phyloP scores from a whole-genome alignment of 805 yeast genomes.

The Cephaloascus fragrans region DNA sequence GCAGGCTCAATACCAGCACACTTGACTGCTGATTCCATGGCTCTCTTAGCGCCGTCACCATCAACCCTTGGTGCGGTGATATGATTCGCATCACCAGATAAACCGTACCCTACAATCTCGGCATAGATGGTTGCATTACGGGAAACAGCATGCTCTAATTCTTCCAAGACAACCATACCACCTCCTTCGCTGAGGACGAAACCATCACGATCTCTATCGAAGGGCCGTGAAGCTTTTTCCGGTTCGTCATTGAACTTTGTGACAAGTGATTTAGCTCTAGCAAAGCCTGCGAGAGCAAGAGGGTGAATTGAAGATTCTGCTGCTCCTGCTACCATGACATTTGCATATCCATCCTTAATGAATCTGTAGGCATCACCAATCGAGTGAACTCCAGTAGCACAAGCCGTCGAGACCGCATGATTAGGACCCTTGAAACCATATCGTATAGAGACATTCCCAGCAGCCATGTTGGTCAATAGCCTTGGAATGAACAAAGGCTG shows the following conservation, averaged over 20 bases:
- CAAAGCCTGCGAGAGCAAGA: conserved; percentile 79
- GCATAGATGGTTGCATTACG: conserved; percentile 62
- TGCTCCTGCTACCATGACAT: conserved; percentile 91
- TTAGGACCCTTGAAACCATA: conserved; percentile 76
- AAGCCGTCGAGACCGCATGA: conserved; percentile 86
- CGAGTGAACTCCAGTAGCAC: conserved; percentile 93
- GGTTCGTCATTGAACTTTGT: conserved; percentile 57
- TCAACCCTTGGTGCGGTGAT: conserved; percentile 82
- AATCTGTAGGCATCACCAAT: conserved; percentile 89
- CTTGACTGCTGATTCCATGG: conserved; percentile 71
- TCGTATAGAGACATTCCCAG: conserved; percentile 79
- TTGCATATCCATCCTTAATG: conserved; percentile 69
- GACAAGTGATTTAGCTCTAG: conserved; percentile 76
- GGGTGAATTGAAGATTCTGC: conserved; percentile 86
- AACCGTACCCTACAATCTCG: conserved; percentile 80
- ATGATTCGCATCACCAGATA: conserved; percentile 86
- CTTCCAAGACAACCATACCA: conserved; percentile 73
- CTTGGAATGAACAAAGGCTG: conserved; percentile 85
- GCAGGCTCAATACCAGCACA: conserved; percentile 35
- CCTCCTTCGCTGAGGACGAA: conserved; percentile 93
- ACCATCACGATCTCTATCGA: conserved; percentile 70
- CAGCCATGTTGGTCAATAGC: conserved; percentile 85
- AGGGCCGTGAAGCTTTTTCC: conserved; percentile 69
- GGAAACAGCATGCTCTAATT: conserved; percentile 58
- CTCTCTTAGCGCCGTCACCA: conserved; percentile 77